These are phyloP conservation scores for Blastocystis sp. DNA, from an alignment of 352 stramenopile genomes.

Conservation along the genomic window DNA sequence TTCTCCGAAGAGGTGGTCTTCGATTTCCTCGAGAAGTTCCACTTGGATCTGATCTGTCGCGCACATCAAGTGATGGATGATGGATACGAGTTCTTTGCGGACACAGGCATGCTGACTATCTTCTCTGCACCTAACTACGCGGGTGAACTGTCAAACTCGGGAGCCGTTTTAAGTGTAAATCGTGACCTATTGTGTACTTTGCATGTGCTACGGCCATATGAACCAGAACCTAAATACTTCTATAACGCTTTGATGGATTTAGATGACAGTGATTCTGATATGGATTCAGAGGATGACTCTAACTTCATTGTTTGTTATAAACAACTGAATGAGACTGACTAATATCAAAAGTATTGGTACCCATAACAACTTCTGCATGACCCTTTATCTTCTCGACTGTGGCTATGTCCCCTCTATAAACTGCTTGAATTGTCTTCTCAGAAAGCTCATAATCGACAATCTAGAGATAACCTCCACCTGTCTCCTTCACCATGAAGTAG, in stretches of 20 bases:
- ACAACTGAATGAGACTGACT: too few relatives aligned
- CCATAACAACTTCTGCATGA: background rate
- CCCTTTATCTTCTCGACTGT: background rate
- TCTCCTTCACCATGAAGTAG: background rate
- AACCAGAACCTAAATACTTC: background rate
- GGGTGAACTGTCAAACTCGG: constrained; percentile 79
- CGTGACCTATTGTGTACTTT: constrained; percentile 78
- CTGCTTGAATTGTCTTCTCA: background rate
- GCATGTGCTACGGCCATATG: constrained; percentile 70
- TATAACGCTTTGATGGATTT: background rate
- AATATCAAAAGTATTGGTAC: background rate
- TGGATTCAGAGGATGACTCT: background rate
- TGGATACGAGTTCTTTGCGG: constrained; percentile 70
- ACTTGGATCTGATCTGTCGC: constrained; percentile 92
- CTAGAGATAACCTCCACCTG: background rate
- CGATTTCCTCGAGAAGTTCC: constrained; percentile 87
- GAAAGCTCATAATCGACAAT: background rate
- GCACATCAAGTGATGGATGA: constrained; percentile 86
- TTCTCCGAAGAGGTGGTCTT: constrained; percentile 92
- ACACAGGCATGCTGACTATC: constrained; percentile 78
- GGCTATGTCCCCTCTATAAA: background rate
- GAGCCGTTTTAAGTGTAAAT: constrained; percentile 80
- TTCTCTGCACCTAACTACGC: constrained; percentile 85
- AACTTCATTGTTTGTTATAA: background rate
- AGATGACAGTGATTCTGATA: background rate